Percentiles rank a stretch among this genome's conserved stretches.
Conservation (phyloP, 2,329 filamentous ascomycete genomes). For the Mariannaea sp. region DNA sequence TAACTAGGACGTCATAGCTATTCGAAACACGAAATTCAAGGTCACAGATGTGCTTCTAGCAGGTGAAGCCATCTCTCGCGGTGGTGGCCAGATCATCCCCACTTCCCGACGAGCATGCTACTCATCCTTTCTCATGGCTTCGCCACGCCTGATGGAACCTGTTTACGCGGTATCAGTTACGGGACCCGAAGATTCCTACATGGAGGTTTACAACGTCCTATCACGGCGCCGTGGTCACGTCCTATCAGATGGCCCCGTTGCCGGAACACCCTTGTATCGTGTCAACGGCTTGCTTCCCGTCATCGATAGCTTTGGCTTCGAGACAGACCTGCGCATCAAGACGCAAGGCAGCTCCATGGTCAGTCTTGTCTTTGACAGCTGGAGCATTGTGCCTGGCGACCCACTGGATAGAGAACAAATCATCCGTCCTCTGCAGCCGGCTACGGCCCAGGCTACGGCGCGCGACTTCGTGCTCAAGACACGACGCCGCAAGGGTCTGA, state of each 20-base stretch:
- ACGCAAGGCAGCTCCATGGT: conserved; percentile 92
- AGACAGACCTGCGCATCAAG: conserved; percentile 95
- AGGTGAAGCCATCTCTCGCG: conserved; percentile 88
- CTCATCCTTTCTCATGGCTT: conserved; percentile 95
- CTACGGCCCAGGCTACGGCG: conserved; percentile 84
- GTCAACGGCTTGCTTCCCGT: conserved; percentile 92
- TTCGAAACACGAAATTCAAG: conserved; percentile 97
- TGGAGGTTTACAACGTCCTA: conserved; percentile 88
- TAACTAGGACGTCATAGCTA: conserved; percentile 61
- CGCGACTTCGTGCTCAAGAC: conserved; percentile 98
- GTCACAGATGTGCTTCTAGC: conserved; percentile 89
- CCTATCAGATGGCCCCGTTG: conserved; percentile 89
- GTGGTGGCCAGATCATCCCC: conserved; percentile 96
- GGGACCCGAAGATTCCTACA: conserved; percentile 86
- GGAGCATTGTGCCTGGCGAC: conserved; percentile 95
- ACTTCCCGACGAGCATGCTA: conserved; percentile 93
- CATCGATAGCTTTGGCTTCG: conserved; percentile 97
- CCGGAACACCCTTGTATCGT: conserved; percentile 90
- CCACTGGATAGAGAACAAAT: conserved; percentile 87
- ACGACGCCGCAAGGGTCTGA: conserved; percentile 86
- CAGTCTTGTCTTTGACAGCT: conserved; percentile 91
- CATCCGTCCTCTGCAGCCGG: conserved; percentile 83
- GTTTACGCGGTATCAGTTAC: conserved; percentile 93
- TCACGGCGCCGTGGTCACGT: conserved; percentile 90
- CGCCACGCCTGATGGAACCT: conserved; percentile 94